phyloP scores from a whole-genome alignment of 208 protist species.

The Angomonas ambiguus region DNA sequence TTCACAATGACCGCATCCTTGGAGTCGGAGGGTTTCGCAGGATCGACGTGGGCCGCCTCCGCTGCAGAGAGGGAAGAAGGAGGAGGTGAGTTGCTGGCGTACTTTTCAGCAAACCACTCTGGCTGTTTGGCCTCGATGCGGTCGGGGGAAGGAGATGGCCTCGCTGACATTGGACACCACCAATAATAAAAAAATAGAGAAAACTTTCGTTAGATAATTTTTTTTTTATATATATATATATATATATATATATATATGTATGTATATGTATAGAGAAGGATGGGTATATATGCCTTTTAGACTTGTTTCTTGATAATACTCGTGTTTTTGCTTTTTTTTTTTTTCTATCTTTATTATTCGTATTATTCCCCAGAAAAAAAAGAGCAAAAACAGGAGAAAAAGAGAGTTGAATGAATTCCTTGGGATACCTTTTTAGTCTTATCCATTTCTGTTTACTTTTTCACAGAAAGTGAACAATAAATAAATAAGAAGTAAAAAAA shows the following conservation, averaged over 20 bases:
- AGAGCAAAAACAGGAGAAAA: background rate
- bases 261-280: too few species aligned
- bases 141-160: background rate
- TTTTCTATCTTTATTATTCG: too few species aligned
- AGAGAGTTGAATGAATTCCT: background rate
- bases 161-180: too few species aligned
- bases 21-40: too few species aligned
- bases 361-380: conserved; percentile 1
- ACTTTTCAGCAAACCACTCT: background rate
- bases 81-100: background rate
- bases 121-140: background rate
- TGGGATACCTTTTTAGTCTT: background rate
- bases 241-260: too few species aligned
- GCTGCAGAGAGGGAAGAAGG: background rate
- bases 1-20: background rate
- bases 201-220: too few species aligned
- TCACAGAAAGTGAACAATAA: background rate
- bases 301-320: too few species aligned
- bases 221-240: too few species aligned
- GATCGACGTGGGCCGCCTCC: background rate
- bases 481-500: conserved; percentile 6
- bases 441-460: conserved; percentile 10
- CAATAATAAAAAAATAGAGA: too few species aligned
- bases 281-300: too few species aligned
- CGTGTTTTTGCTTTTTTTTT: too few species aligned